A percentile compares a stretch with the other conserved stretches of the same genome.
Evolutionary conservation across 1,284 basidiomycete genomes (phyloP).

Genomic region (Coniferiporia sulphurascens): DNA sequence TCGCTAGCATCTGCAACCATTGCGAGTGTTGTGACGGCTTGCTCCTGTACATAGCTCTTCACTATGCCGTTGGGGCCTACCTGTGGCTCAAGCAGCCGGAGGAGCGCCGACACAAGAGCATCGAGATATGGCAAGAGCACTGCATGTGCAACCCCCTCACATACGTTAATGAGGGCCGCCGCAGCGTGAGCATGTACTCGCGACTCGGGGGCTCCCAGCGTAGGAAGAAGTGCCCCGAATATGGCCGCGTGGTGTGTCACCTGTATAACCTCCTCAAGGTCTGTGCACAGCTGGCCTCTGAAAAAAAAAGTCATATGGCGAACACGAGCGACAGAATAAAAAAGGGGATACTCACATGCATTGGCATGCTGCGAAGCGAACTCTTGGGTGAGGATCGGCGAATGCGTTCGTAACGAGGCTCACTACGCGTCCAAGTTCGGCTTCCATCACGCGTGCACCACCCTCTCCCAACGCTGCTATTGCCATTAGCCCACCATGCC

Average conservation of each 20-base stretch:
- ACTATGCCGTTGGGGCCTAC: conserved; percentile 19
- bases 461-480: conserved; percentile 74
- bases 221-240: conserved; percentile 64
- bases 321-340: conserved; percentile 4
- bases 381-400: conserved; percentile 72
- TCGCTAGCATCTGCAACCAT: conserved; percentile 84
- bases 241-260: conserved; percentile 62
- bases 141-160: conserved; percentile 72
- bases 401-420: conserved; percentile 76
- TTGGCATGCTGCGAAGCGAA: conserved; percentile 81
- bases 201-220: conserved; percentile 72
- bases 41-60: conserved; percentile 73
- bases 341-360: conserved; percentile 58
- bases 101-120: conserved; percentile 65
- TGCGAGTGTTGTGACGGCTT: conserved; percentile 76
- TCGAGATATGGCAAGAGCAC: conserved; percentile 73
- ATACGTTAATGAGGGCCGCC: conserved; percentile 85
- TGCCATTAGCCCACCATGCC: conserved; percentile 79
- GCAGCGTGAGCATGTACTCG: conserved; percentile 84
- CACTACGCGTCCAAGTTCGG: conserved; percentile 72
- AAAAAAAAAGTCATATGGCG: conserved; percentile 1
- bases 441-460: conserved; percentile 52
- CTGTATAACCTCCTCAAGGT: conserved; percentile 81
- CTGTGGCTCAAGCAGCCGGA: conserved; percentile 55
- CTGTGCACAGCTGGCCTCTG: conserved; percentile 79